Evolutionary conservation across 2,329 filamentous ascomycete species (phyloP).

Genomic region (Emergomyces africanus): DNA sequence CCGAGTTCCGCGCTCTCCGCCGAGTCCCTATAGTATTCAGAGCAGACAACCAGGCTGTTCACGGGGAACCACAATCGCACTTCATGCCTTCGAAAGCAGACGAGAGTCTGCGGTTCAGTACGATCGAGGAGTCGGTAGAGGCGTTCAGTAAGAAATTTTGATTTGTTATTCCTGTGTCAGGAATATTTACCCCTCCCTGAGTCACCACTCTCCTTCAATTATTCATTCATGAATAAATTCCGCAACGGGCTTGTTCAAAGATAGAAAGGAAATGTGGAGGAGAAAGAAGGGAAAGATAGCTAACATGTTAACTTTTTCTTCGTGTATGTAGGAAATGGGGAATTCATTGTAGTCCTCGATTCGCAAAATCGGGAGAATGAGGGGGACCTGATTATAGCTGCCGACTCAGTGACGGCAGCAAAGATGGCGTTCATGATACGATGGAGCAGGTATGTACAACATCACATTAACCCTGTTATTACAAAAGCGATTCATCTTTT

Average conservation of each 20-base stretch:
- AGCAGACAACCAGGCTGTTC: background rate
- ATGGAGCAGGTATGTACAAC: constrained; percentile 48
- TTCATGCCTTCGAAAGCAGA: constrained; percentile 25
- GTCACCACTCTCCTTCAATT: background rate
- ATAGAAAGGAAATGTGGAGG: background rate
- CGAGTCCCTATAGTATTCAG: background rate
- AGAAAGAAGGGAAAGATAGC: background rate
- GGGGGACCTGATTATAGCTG: constrained; percentile 93
- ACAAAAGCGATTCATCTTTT: background rate
- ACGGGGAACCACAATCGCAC: background rate
- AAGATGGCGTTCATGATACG: constrained; percentile 97
- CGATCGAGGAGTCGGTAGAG: constrained; percentile 30
- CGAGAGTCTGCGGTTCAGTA: constrained; percentile 24
- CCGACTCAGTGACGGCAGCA: constrained; percentile 65
- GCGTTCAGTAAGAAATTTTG: constrained; percentile 26
- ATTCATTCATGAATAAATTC: too few species aligned
- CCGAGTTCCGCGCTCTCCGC: background rate
- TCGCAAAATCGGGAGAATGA: constrained; percentile 90
- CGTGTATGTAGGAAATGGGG: constrained; percentile 49
- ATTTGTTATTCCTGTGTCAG: background rate
- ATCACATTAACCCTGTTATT: background rate
- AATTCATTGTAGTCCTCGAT: constrained; percentile 95
- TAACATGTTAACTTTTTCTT: constrained; percentile 9
- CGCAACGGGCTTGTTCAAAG: background rate
- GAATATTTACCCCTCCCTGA: background rate